Evolutionary conservation across 2,329 filamentous ascomycete genomes (phyloP).

Genomic region (Sporothrix euskadiensis): DNA sequence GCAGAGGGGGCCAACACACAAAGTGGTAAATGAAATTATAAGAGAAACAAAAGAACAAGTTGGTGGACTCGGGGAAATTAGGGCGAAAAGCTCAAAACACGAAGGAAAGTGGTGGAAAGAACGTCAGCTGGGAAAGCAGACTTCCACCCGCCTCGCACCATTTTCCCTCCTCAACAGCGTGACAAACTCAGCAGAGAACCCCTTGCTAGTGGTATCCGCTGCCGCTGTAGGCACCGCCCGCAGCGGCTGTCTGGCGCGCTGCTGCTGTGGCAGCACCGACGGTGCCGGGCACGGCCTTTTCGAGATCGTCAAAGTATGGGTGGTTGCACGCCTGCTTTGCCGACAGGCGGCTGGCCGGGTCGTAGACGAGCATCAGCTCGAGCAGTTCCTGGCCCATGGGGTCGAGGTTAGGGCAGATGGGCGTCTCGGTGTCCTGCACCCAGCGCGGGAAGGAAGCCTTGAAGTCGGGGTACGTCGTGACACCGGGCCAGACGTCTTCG

Average conservation of each 20-base stretch:
- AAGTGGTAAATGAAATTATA: neutral
- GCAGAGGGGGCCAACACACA: neutral
- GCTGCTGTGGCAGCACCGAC: neutral
- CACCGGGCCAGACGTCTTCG: conserved; percentile 78
- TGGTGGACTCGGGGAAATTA: neutral
- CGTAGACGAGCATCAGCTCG: conserved; percentile 72
- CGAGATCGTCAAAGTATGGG: conserved; percentile 66
- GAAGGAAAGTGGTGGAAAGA: neutral
- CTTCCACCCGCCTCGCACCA: too few relatives aligned
- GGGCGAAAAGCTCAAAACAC: conserved; percentile 7
- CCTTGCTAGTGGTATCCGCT: conserved; percentile 39
- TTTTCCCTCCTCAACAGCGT: neutral
- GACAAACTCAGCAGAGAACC: neutral
- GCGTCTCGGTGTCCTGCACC: conserved; percentile 64
- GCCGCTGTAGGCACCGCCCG: conserved; percentile 38
- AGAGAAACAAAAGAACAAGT: neutral
- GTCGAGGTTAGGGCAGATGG: conserved; percentile 70
- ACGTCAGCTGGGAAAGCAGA: neutral
- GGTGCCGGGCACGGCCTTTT: conserved; percentile 30
- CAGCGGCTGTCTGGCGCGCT: conserved; percentile 25
- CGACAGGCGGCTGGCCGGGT: conserved; percentile 79
- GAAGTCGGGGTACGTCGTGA: conserved; percentile 86
- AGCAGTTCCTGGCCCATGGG: conserved; percentile 67
- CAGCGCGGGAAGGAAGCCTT: conserved; percentile 87
- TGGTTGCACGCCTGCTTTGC: conserved; percentile 85